A percentile compares a stretch with the other conserved stretches of the same genome.
Conservation (phyloP, 2,329 filamentous ascomycete species). For the Aspergillus felis region DNA sequence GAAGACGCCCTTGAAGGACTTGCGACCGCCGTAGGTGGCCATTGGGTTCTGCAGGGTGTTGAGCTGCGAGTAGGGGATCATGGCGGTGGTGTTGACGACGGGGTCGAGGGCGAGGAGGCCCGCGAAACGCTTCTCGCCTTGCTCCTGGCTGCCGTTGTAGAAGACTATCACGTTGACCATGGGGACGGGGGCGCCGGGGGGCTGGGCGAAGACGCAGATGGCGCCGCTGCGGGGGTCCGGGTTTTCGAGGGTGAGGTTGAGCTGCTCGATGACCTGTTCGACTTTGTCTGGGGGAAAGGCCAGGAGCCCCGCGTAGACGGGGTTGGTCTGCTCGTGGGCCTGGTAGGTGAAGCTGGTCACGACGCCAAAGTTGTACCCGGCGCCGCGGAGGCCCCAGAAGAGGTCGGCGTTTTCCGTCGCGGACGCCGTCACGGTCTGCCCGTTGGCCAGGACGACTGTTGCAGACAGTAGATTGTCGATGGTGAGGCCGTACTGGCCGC, state of each 20-base stretch:
- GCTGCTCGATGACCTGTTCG: constrained; percentile 17
- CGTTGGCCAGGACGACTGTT: constrained; percentile 41
- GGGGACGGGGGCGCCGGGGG: constrained; percentile 27
- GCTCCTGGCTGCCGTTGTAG: constrained; percentile 36
- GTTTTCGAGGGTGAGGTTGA: constrained; percentile 49
- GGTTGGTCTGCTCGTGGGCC: constrained; percentile 29
- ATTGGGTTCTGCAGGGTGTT: constrained; percentile 40
- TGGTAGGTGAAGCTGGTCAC: constrained; percentile 43
- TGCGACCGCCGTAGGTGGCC: constrained; percentile 38
- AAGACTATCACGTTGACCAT: constrained; percentile 30
- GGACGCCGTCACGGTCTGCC: constrained; percentile 37
- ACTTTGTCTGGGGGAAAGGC: constrained; percentile 23
- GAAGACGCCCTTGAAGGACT: constrained; percentile 44
- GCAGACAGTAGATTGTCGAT: constrained; percentile 48
- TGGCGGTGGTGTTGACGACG: constrained; percentile 33
- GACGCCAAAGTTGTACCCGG: constrained; percentile 46
- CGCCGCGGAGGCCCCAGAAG: constrained; percentile 48
- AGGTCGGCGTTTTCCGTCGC: constrained; percentile 45
- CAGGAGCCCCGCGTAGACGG: constrained; percentile 34
- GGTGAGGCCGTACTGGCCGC: constrained; percentile 51
- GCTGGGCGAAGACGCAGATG: constrained; percentile 27
- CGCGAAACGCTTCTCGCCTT: constrained; percentile 35
- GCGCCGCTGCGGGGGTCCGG: constrained; percentile 53
- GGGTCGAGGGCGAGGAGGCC: constrained; percentile 37
- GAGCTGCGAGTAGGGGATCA: constrained; percentile 41